phyloP scores from a whole-genome alignment of 208 protist species.

The Leishmania gerbilli region DNA sequence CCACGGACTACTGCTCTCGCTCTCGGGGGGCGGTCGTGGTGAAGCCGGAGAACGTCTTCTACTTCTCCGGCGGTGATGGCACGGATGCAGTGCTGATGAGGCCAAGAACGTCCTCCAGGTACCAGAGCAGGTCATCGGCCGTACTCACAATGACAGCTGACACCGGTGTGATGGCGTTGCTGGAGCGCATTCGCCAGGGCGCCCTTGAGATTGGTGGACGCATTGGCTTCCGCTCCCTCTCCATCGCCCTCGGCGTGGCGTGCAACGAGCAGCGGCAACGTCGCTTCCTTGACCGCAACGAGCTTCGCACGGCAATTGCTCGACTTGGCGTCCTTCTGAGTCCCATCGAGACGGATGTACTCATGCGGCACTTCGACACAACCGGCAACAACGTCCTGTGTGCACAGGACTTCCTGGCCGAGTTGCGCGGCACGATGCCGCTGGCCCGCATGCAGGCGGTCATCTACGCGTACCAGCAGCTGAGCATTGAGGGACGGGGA shows the following conservation, averaged over 20 bases:
- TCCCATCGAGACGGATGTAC: slow-evolving; percentile 69
- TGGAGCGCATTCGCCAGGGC: slow-evolving; percentile 70
- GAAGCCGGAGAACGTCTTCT: slow-evolving; percentile 70
- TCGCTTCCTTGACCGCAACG: slow-evolving; percentile 44
- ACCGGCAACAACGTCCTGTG: slow-evolving; percentile 72
- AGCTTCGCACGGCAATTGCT: slow-evolving; percentile 43
- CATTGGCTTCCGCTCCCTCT: slow-evolving; percentile 73
- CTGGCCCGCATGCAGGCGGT: slow-evolving; percentile 58
- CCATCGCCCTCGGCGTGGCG: slow-evolving; percentile 70
- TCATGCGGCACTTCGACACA: slow-evolving; percentile 78
- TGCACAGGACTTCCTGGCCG: slow-evolving; percentile 76
- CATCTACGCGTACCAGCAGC: slow-evolving; percentile 65
- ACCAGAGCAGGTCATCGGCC: slow-evolving; percentile 10
- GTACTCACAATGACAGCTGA: slow-evolving; percentile 48
- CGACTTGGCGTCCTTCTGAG: slow-evolving; percentile 60
- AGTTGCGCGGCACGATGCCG: slow-evolving; percentile 80
- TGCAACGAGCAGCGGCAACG: slow-evolving; percentile 64
- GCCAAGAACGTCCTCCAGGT: slow-evolving; percentile 8
- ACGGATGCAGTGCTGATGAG: slow-evolving; percentile 1
- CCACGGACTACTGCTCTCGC: slow-evolving; percentile 34
- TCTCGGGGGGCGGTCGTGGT: slow-evolving; percentile 47
- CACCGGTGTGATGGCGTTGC: slow-evolving; percentile 37
- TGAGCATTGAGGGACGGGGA: slow-evolving; percentile 78
- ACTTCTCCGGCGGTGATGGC: slow-evolving; percentile 30
- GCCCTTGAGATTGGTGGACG: slow-evolving; percentile 67